Evolutionary conservation across 2,329 filamentous ascomycete genomes (phyloP).

Genomic region (Ceratocystis colombiana): DNA sequence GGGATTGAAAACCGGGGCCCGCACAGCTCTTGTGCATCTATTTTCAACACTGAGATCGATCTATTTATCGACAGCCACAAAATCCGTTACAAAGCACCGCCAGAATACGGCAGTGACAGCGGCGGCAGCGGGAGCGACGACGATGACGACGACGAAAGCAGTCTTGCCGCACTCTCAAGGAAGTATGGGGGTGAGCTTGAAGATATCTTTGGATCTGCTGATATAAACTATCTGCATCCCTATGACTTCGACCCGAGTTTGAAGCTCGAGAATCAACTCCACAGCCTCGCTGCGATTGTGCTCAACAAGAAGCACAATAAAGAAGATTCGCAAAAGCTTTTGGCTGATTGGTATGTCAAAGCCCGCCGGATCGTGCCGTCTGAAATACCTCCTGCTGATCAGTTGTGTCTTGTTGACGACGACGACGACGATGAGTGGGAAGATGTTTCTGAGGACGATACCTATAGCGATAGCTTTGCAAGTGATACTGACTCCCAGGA

Average conservation of each 20-base stretch:
- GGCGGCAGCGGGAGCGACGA: not conserved
- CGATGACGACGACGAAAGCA: not conserved
- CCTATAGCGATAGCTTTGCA: not conserved
- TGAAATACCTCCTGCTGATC: not conserved
- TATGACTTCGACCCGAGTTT: not conserved
- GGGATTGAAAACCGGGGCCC: not conserved
- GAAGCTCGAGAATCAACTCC: not conserved
- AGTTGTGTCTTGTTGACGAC: not conserved
- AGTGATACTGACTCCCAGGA: not conserved
- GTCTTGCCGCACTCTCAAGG: not conserved
- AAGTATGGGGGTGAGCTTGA: not conserved
- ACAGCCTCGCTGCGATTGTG: not conserved
- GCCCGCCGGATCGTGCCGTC: not conserved
- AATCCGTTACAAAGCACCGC: not conserved
- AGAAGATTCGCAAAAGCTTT: not conserved
- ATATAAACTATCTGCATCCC: not conserved
- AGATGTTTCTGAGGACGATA: not conserved
- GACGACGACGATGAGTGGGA: slow-evolving; percentile 3
- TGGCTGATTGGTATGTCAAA: not conserved
- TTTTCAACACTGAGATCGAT: slow-evolving; percentile 6
- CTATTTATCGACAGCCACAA: not conserved
- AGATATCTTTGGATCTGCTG: not conserved
- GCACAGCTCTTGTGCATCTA: not conserved
- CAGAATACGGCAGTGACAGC: not conserved
- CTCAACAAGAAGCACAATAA: not conserved